A percentile compares a stretch with the other conserved stretches of the same genome.
Evolutionary conservation across 768 basidiomycete genomes (phyloP).

Genomic region (Tulasnella sp.): DNA sequence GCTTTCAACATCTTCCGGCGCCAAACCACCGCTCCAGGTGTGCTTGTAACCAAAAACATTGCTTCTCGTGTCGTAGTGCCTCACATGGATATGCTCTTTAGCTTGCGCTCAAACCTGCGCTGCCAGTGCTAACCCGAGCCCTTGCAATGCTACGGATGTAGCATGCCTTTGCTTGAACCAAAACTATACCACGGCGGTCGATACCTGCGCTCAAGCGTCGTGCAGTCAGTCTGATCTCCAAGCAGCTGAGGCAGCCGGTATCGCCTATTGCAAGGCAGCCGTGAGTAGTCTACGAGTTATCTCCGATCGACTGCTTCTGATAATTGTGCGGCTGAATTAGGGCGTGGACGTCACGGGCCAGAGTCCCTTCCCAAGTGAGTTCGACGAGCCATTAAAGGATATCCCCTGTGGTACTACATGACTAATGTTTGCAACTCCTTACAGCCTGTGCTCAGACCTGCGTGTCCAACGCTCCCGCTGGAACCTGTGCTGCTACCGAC

Average conservation of each 20-base stretch:
- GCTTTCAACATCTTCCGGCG: too few species aligned
- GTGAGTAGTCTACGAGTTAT: neutral
- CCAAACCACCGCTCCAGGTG: too few species aligned
- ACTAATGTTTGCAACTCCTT: neutral
- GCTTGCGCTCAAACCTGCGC: neutral
- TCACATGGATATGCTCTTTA: too few species aligned
- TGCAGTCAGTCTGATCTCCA: neutral
- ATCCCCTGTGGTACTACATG: neutral
- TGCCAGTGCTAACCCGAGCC: neutral
- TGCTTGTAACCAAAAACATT: too few species aligned
- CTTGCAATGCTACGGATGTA: neutral
- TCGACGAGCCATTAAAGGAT: neutral
- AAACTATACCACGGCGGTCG: neutral
- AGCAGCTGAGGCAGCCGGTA: neutral
- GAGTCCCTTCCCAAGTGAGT: neutral
- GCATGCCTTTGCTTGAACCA: neutral
- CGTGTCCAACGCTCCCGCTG: neutral
- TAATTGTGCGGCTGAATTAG: neutral
- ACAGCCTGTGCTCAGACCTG: neutral
- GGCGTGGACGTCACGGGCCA: neutral
- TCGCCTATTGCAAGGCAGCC: neutral
- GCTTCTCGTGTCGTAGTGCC: too few species aligned
- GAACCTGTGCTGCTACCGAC: neutral
- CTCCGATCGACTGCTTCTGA: neutral
- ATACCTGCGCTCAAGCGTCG: neutral